Conservation (phyloP, 176 grass and related monocot species). For the Oryza longistaminata region DNA sequence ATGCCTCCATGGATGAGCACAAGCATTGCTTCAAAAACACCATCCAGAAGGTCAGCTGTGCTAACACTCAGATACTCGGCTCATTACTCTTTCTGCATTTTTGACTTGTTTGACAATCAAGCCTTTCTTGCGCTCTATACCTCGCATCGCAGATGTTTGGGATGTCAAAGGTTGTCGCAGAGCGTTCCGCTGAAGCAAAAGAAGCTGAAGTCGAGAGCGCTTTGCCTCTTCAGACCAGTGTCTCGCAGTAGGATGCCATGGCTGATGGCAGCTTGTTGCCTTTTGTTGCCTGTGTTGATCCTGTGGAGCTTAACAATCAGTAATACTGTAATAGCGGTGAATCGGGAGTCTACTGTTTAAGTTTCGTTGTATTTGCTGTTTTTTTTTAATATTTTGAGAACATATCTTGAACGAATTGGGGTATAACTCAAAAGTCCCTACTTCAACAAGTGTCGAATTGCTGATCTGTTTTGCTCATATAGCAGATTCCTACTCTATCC, state of each 20-base stretch:
- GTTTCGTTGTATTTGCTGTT: not conserved
- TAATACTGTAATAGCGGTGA: not conserved
- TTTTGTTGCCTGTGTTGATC: not conserved
- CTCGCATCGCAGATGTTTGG: slow-evolving; percentile 76
- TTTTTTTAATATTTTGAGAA: not conserved
- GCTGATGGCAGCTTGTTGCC: not conserved
- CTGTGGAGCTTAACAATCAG: not conserved
- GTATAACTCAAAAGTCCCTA: not conserved
- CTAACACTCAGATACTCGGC: not conserved
- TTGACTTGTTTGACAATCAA: not conserved
- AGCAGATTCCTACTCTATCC: not conserved
- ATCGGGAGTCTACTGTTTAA: not conserved
- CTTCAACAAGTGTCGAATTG: not conserved
- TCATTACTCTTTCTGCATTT: not conserved
- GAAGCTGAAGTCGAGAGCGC: slow-evolving; percentile 71
- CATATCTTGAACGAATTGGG: not conserved
- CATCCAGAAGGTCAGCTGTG: slow-evolving; percentile 63
- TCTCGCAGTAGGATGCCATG: slow-evolving; percentile 48
- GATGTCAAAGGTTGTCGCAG: slow-evolving; percentile 79
- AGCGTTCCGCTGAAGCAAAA: slow-evolving; percentile 49
- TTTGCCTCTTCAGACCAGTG: slow-evolving; percentile 83
- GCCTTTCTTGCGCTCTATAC: not conserved
- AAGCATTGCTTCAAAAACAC: slow-evolving; percentile 95
- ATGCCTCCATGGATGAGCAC: slow-evolving; percentile 96
- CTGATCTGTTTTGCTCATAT: not conserved